Evolutionary conservation across 768 basidiomycete species (phyloP), one percentile per base, ranked within the genome.

Genomic region (Termitomyces sp.): DNA sequence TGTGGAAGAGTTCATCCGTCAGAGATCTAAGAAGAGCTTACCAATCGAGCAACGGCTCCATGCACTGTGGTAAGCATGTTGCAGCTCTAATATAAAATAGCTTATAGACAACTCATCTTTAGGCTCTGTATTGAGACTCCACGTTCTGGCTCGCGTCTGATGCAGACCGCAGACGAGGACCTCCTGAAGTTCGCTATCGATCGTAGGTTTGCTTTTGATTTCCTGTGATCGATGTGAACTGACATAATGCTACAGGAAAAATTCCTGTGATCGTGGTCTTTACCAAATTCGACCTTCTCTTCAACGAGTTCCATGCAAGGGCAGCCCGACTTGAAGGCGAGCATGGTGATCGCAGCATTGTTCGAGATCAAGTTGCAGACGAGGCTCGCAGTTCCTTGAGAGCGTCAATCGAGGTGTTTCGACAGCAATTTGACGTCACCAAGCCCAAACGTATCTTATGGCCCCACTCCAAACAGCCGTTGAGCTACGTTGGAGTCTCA

Each of bases 191-290:
- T 58, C 2, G 50, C 50, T 42, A 33, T 44, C 1, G 12, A 9
- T 32, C 40, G 58, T 58, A 44, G 9, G 48, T 58, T 35, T 24
- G 18, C 40, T 35, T 39, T 39, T 4, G 8, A 52, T 42, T 58
- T 33, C 33, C 5, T 39, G n/a, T 58, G 3, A 9, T 16, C 7
- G 1, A 42, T 4, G 4, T 35, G 11, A 20, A 44, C n/a, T 46
- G 20, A 42, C 18, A 40, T 7, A 33, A 13, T 5, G 36, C 5
- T 22, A 13, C 18, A 58, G 58, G 28, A 24, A 58, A 44, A 7
- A 51, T 58, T 11, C 58, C 58, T 4, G 49, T 58, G 7, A 58
- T 58, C 7, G 28, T 58, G 18, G 58, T 57, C 35, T 54, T 54
- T 39, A 54, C 53, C 15, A 54, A 54, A 39, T 39, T 54, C 8